Conservation (phyloP, 148 eudicot genomes). For the Silene conica region DNA sequence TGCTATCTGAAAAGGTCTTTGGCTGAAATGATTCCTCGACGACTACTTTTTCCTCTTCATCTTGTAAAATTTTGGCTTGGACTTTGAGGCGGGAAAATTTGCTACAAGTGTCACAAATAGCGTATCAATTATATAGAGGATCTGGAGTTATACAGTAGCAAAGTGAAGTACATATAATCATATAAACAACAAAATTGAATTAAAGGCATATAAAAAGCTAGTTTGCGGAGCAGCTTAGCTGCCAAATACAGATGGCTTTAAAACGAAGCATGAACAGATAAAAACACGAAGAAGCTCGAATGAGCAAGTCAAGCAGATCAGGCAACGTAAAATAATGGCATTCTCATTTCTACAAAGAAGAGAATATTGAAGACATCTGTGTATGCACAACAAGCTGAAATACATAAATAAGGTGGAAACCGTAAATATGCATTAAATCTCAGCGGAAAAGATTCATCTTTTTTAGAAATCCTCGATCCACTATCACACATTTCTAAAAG, state of each 20-base stretch:
- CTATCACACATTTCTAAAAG: neutral
- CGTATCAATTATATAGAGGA: neutral
- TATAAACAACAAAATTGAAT: neutral
- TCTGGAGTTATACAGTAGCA: neutral
- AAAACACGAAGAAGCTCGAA: neutral
- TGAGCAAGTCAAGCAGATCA: neutral
- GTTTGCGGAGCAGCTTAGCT: no score
- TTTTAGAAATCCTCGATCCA: neutral
- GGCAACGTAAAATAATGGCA: neutral
- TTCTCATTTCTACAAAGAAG: no score
- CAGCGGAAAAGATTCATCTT: neutral
- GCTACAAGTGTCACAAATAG: slow-evolving; percentile 12
- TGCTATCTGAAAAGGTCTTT: slow-evolving; percentile 31
- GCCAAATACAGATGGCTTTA: no score
- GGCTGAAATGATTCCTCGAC: slow-evolving; percentile 71
- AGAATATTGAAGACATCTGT: neutral
- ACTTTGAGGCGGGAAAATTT: slow-evolving; percentile 23
- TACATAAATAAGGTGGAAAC: neutral
- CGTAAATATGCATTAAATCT: neutral
- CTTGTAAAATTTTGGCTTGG: slow-evolving; percentile 66
- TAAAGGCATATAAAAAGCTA: neutral
- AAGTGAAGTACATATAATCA: neutral
- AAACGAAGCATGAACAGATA: neutral
- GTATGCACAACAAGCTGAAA: neutral
- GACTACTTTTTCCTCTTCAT: slow-evolving; percentile 61